Percentiles rank a stretch among this genome's conserved stretches.
Evolutionary conservation across 2,329 filamentous ascomycete genomes (phyloP).

Genomic region (Penicillium psychrosexuale): DNA sequence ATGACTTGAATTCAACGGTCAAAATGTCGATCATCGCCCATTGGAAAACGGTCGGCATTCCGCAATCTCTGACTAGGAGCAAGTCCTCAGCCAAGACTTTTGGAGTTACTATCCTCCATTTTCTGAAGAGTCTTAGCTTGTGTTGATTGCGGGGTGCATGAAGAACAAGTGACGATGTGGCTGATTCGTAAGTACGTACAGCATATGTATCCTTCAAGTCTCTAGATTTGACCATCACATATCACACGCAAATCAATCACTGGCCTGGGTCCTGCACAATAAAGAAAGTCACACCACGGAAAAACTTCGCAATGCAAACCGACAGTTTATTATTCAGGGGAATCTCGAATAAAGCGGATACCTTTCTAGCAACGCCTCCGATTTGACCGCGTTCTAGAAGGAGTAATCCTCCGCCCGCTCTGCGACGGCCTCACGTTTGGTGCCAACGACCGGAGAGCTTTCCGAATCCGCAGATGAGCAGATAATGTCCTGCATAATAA

Average conservation of each 20-base stretch:
- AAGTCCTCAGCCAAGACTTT: background rate
- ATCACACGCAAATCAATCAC: no score
- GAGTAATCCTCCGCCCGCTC: background rate
- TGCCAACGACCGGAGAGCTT: constrained; percentile 11
- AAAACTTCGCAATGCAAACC: background rate
- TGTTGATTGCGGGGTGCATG: constrained; percentile 1
- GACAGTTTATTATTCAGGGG: background rate
- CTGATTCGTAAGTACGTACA: background rate
- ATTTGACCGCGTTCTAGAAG: constrained; percentile 10
- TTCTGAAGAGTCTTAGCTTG: background rate
- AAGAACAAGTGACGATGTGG: constrained; percentile 5
- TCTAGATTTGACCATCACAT: background rate
- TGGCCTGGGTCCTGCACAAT: background rate
- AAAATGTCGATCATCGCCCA: constrained; percentile 14
- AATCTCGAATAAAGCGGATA: background rate
- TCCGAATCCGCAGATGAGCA: constrained; percentile 8
- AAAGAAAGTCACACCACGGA: background rate
- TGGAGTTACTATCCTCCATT: no score
- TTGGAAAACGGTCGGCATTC: constrained; percentile 11
- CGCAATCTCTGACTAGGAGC: background rate
- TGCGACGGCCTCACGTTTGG: constrained; percentile 9
- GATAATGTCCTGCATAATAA: background rate
- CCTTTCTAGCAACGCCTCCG: background rate
- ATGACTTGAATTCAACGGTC: background rate
- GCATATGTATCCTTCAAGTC: no score